Evolutionary conservation across 805 yeast species (phyloP).

Genomic region (Saccharomycopsis fodiens): DNA sequence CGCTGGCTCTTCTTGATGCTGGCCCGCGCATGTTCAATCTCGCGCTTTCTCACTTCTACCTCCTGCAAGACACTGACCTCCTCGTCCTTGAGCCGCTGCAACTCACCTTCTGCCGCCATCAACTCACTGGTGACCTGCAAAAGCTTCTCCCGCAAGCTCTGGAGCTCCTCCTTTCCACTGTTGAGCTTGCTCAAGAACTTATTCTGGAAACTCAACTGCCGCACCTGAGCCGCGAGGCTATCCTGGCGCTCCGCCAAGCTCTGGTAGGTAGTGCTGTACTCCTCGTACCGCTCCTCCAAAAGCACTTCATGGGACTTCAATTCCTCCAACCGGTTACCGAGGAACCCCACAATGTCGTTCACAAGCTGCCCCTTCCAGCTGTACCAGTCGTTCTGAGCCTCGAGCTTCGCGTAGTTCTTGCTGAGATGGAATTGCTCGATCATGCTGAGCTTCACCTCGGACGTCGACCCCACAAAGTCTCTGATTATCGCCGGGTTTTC

Average conservation of each 20-base stretch:
- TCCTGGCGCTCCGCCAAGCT: slow-evolving; percentile 19
- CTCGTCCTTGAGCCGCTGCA: slow-evolving; percentile 4
- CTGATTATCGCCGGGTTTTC: slow-evolving; percentile 43
- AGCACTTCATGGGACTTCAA: slow-evolving; percentile 21
- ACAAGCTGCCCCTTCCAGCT: slow-evolving; percentile 46
- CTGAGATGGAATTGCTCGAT: slow-evolving; percentile 39
- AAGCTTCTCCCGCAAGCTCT: slow-evolving; percentile 19
- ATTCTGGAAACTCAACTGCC: slow-evolving; percentile 18
- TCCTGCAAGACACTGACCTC: slow-evolving; percentile 1
- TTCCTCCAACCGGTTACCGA: slow-evolving; percentile 22
- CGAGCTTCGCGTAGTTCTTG: slow-evolving; percentile 41
- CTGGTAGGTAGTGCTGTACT: slow-evolving; percentile 8
- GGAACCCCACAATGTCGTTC: slow-evolving; percentile 32
- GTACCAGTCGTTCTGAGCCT: slow-evolving; percentile 47
- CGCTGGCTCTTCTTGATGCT: slow-evolving; percentile 22
- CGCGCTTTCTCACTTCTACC: slow-evolving; percentile 15
- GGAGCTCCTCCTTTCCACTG: slow-evolving; percentile 18
- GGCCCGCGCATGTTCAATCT: slow-evolving; percentile 15
- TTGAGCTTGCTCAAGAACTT: slow-evolving; percentile 20
- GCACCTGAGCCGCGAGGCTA: slow-evolving; percentile 20
- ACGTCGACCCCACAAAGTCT: slow-evolving; percentile 34
- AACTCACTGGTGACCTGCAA: slow-evolving; percentile 14
- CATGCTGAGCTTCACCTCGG: slow-evolving; percentile 33
- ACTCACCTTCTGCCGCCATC: slow-evolving; percentile 1
- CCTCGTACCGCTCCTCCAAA: slow-evolving; percentile 18